phyloP scores from a whole-genome alignment of 2,329 filamentous ascomycete species.

The Penicillium concentricum region DNA sequence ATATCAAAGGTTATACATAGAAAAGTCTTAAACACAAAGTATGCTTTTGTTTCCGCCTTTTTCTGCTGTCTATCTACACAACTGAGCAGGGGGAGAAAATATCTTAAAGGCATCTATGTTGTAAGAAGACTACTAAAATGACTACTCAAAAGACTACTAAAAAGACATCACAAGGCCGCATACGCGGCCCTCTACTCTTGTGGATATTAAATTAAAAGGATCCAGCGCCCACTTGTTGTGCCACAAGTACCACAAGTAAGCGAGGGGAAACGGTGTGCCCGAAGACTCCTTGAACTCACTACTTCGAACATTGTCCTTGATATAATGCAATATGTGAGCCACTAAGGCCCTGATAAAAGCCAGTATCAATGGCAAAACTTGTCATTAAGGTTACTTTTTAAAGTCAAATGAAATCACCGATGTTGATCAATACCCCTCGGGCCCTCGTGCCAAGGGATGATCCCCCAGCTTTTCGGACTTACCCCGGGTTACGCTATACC shows the following conservation, averaged over 20 bases:
- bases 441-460: conserved; percentile 4
- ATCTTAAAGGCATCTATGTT: too few species aligned
- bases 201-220: neutral
- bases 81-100: too few species aligned
- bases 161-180: too few species aligned
- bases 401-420: neutral
- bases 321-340: neutral
- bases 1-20: too few species aligned
- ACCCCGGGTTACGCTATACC: neutral
- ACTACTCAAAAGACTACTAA: too few species aligned
- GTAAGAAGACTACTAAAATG: too few species aligned
- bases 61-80: too few species aligned
- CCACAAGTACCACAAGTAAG: neutral
- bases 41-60: too few species aligned
- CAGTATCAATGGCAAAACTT: neutral
- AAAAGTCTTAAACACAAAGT: too few species aligned
- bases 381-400: neutral
- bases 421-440: neutral
- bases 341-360: neutral
- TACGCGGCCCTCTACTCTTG: too few species aligned
- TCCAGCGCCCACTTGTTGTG: neutral
- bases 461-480: conserved; percentile 3
- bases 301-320: neutral
- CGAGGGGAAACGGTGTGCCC: neutral
- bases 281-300: neutral